Percentiles rank a stretch among this genome's conserved stretches.
Conservation (phyloP, 306 rosid species). For the Fragaria ananassa region DNA sequence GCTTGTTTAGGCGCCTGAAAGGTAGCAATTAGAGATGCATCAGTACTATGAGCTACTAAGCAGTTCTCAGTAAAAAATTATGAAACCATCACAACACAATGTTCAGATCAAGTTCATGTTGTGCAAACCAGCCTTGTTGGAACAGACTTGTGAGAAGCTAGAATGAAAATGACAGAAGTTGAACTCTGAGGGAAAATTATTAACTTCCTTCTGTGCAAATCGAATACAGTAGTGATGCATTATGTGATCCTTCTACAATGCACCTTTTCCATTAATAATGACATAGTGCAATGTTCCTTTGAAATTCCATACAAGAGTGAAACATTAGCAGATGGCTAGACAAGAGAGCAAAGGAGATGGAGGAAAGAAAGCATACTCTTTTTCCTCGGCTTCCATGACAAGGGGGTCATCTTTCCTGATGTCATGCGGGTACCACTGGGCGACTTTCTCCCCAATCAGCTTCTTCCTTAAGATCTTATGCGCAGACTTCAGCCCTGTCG, state of each 20-base stretch:
- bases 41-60: constrained; percentile 9
- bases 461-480: constrained; percentile 81
- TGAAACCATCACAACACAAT: neutral
- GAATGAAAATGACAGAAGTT: neutral
- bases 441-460: constrained; percentile 79
- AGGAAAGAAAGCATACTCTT: constrained; percentile 51
- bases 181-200: neutral
- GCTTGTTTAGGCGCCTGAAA: constrained; percentile 70
- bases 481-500: constrained; percentile 55
- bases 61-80: constrained; percentile 3
- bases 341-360: neutral
- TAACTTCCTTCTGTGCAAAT: neutral
- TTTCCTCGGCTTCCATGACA: constrained; percentile 66
- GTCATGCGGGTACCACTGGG: constrained; percentile 83
- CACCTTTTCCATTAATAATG: neutral
- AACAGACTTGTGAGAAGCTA: neutral
- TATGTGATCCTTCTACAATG: neutral
- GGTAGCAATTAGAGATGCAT: constrained; percentile 17
- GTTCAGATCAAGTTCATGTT: neutral
- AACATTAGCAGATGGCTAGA: constrained; percentile 9
- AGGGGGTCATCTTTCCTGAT: constrained; percentile 71
- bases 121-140: neutral
- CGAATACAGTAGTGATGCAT: neutral
- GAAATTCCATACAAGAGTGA: neutral
- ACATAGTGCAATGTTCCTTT: neutral